A percentile compares a stretch with the other conserved stretches of the same genome.
phyloP scores from a whole-genome alignment of 768 basidiomycete genomes.

The Mrakia blollopis region DNA sequence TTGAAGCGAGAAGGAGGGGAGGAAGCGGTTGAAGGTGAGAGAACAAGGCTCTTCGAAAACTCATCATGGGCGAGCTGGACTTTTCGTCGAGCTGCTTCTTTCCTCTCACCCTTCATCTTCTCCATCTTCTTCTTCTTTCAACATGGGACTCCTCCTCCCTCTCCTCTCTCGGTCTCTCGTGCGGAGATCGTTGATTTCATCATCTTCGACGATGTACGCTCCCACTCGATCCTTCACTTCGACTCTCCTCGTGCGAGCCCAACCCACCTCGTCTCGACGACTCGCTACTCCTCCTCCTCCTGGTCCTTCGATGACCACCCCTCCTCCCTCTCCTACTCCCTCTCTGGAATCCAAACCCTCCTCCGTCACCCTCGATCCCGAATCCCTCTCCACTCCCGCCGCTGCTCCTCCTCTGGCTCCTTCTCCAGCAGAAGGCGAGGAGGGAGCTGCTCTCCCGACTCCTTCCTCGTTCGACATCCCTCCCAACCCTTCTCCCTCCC shows the following conservation, averaged over 20 bases:
- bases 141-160: conserved; percentile 1
- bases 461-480: conserved; percentile 2
- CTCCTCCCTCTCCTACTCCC: conserved; percentile 14
- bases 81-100: not conserved
- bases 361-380: conserved; percentile 1
- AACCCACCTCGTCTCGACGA: not conserved
- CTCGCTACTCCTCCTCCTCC: not conserved
- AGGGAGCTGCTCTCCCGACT: not conserved
- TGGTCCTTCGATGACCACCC: not conserved
- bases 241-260: not conserved
- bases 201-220: not conserved
- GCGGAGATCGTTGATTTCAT: not conserved
- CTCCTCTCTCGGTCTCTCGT: conserved; percentile 4
- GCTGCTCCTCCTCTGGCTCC: conserved; percentile 1
- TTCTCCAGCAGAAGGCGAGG: not conserved
- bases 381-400: conserved; percentile 8
- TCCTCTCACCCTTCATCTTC: not conserved
- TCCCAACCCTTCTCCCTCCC: not conserved
- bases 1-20: not conserved
- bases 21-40: not conserved
- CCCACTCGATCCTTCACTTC: conserved; percentile 10
- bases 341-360: not conserved
- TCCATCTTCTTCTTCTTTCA: too few relatives aligned
- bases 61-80: not conserved
- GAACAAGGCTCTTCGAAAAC: not conserved